Conservation (phyloP, 2,329 filamentous ascomycete genomes). For the Aspergillus quadrilineatus region DNA sequence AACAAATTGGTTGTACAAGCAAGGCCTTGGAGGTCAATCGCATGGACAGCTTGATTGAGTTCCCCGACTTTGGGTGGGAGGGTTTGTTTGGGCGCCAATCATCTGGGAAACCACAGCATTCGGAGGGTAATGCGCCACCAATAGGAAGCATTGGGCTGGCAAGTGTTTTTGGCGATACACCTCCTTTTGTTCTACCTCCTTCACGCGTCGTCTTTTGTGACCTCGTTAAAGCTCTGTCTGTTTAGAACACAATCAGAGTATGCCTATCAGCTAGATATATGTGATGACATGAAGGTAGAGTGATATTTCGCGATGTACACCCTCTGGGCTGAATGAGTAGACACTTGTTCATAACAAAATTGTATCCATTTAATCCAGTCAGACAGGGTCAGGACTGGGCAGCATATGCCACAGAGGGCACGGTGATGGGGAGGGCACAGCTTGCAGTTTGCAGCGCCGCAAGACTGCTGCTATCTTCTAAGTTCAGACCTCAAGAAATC, state of each 20-base stretch:
- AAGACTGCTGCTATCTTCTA: no score
- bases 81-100: conserved; percentile 32
- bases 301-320: no score
- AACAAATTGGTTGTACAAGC: conserved; percentile 39
- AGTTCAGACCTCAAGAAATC: no score
- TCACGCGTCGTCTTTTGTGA: conserved; percentile 40
- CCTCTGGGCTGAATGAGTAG: no score
- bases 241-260: conserved; percentile 4
- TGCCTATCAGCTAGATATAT: neutral
- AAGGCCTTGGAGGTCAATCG: conserved; percentile 25
- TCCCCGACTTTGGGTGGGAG: conserved; percentile 33
- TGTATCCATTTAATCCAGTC: no score
- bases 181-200: conserved; percentile 40
- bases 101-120: neutral
- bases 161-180: conserved; percentile 38
- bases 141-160: conserved; percentile 31
- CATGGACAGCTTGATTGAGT: conserved; percentile 23
- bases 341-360: no score
- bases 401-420: no score
- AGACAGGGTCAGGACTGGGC: no score
- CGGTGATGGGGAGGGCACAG: no score
- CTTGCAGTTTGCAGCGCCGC: no score
- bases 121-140: conserved; percentile 6
- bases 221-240: conserved; percentile 32
- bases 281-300: no score